Conservation (phyloP, 1,139 yeast genomes). For the Eremothecium gossypii region DNA sequence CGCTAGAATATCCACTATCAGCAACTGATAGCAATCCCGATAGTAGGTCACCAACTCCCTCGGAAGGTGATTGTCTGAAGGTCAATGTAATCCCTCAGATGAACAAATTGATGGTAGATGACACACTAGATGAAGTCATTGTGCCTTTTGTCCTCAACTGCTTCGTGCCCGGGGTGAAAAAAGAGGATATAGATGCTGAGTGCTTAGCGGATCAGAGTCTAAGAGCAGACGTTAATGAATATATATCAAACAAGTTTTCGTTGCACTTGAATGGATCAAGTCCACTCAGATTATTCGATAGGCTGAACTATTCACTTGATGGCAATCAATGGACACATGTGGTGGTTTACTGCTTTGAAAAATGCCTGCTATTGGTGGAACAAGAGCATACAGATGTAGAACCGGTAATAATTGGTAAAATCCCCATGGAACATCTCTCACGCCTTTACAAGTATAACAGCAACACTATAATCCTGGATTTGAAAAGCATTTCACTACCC, state of each 20-base stretch:
- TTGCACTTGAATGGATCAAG: conserved; percentile 6
- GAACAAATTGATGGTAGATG: conserved; percentile 5
- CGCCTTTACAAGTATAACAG: conserved; percentile 12
- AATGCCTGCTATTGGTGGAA: conserved; percentile 13
- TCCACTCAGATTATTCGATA: conserved; percentile 11
- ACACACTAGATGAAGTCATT: conserved; percentile 1
- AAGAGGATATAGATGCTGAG: conserved; percentile 1
- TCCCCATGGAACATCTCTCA: conserved; percentile 19
- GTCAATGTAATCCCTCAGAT: conserved; percentile 8
- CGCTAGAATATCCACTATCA: not conserved
- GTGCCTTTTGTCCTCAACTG: conserved; percentile 8
- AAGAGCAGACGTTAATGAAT: conserved; percentile 11
- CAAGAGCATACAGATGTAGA: conserved; percentile 5
- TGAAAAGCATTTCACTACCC: conserved; percentile 25
- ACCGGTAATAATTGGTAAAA: conserved; percentile 16
- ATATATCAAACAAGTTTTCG: conserved; percentile 5
- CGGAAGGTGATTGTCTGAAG: not conserved
- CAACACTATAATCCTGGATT: conserved; percentile 16
- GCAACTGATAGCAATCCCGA: not conserved
- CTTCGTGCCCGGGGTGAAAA: conserved; percentile 10
- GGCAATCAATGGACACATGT: conserved; percentile 23
- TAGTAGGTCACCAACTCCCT: too few relatives aligned
- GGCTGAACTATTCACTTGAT: conserved; percentile 18
- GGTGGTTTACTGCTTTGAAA: conserved; percentile 12
- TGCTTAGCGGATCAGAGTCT: conserved; percentile 7